Evolutionary conservation across 139 green algal genomes (phyloP).

Genomic region (Zygnema cylindricum): DNA sequence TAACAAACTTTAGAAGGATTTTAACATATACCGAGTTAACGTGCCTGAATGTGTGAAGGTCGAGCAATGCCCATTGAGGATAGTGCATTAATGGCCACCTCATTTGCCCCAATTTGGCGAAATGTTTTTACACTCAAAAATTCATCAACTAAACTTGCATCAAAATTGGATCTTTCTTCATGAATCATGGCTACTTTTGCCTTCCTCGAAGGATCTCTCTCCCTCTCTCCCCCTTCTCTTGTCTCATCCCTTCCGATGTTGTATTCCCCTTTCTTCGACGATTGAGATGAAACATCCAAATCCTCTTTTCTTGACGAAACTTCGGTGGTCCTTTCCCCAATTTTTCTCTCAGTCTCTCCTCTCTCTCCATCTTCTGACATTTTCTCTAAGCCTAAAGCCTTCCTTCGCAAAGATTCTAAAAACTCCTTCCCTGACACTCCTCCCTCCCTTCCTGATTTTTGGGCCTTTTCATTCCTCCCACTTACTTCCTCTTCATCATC

Average conservation of each 20-base stretch:
- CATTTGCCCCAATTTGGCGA: slow-evolving; percentile 24
- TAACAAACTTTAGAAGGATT: neutral
- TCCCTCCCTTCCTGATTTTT: neutral
- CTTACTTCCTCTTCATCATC: slow-evolving; percentile 36
- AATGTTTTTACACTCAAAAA: slow-evolving; percentile 55
- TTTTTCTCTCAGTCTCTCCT: neutral
- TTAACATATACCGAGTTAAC: neutral
- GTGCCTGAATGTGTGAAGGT: slow-evolving; percentile 55
- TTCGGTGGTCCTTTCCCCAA: neutral
- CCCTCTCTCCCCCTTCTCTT: neutral
- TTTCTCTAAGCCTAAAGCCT: slow-evolving; percentile 15
- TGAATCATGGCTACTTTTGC: neutral
- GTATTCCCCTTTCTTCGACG: slow-evolving; percentile 1
- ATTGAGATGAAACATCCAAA: neutral
- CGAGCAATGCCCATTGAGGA: slow-evolving; percentile 30
- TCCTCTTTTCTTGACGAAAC: neutral
- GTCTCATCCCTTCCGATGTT: slow-evolving; percentile 10
- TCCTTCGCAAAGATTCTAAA: neutral
- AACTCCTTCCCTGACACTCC: slow-evolving; percentile 31
- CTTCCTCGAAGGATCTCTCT: slow-evolving; percentile 15
- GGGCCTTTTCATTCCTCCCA: slow-evolving; percentile 4
- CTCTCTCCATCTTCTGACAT: neutral
- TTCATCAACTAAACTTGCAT: slow-evolving; percentile 27
- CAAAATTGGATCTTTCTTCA: slow-evolving; percentile 33
- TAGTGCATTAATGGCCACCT: slow-evolving; percentile 19